These are phyloP conservation scores for Mucor lusitanicus DNA, from an alignment of 371 early-diverging fungal species.

Conservation along the genomic window DNA sequence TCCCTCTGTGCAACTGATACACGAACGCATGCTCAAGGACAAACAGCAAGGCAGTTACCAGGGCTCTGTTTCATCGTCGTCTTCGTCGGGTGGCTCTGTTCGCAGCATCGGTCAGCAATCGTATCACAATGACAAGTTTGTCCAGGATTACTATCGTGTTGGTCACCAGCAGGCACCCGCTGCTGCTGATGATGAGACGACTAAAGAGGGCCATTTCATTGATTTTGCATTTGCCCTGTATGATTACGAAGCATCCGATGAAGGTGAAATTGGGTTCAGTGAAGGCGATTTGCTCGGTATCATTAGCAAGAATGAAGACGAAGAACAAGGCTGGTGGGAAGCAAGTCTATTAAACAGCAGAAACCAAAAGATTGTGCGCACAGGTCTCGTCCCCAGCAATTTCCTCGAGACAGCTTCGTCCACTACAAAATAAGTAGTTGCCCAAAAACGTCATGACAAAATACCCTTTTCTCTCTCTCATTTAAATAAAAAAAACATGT, in stretches of 20 bases:
- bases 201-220: conserved; percentile 15
- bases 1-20: conserved; percentile 21
- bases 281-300: conserved; percentile 66
- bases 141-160: conserved; percentile 8
- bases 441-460: neutral
- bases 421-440: conserved; percentile 1
- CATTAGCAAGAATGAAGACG: conserved; percentile 45
- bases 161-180: neutral
- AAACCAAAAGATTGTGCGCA: conserved; percentile 8
- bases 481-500: neutral
- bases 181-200: neutral
- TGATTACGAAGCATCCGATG: conserved; percentile 64
- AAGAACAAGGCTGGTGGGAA: conserved; percentile 71
- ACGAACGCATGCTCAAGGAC: conserved; percentile 18
- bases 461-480: neutral
- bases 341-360: conserved; percentile 18
- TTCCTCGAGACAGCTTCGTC: conserved; percentile 16
- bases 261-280: conserved; percentile 64
- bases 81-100: conserved; percentile 5
- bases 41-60: neutral
- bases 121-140: neutral
- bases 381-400: conserved; percentile 28
- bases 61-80: neutral
- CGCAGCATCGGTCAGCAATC: neutral
- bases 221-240: conserved; percentile 59